Percentiles rank a stretch among this genome's conserved stretches.
phyloP scores from a whole-genome alignment of 352 stramenopile species.

The Pythium vanterpoolii region DNA sequence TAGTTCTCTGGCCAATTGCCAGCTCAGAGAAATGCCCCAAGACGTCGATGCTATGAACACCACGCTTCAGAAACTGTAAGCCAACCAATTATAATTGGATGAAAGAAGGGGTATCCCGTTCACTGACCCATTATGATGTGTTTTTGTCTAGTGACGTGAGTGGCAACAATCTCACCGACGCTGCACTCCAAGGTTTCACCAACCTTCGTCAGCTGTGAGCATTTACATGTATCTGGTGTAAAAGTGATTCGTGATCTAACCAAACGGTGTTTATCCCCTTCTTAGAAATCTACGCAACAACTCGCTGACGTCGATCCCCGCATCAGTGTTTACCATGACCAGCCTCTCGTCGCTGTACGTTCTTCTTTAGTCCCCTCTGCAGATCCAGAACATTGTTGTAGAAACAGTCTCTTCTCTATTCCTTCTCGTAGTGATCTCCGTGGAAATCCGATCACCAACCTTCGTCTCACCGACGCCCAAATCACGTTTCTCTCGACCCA shows the following conservation, averaged over 20 bases:
- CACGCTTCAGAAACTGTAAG: slow-evolving; percentile 21
- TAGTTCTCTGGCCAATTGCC: slow-evolving; percentile 12
- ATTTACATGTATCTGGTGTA: neutral
- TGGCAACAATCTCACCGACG: slow-evolving; percentile 8
- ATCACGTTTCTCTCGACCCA: slow-evolving; percentile 18
- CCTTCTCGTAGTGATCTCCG: slow-evolving; percentile 16
- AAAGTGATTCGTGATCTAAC: neutral
- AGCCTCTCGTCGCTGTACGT: slow-evolving; percentile 20
- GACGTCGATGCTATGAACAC: slow-evolving; percentile 18
- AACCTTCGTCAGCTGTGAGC: slow-evolving; percentile 15
- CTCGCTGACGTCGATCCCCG: slow-evolving; percentile 14
- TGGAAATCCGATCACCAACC: slow-evolving; percentile 18
- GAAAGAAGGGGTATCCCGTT: neutral
- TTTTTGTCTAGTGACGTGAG: slow-evolving; percentile 17
- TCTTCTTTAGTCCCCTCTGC: neutral
- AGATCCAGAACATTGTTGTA: neutral
- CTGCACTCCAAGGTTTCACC: slow-evolving; percentile 6
- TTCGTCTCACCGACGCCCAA: slow-evolving; percentile 7
- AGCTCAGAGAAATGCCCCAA: slow-evolving; percentile 5
- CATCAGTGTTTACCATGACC: slow-evolving; percentile 12
- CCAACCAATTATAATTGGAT: neutral
- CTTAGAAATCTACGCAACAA: slow-evolving; percentile 15
- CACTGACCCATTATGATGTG: neutral
- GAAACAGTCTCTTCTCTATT: neutral
- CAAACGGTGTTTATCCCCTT: neutral